Base-by-base conservation (phyloP, 2,329 filamentous ascomycete genomes). In the Calonectria pauciramosa region DNA sequence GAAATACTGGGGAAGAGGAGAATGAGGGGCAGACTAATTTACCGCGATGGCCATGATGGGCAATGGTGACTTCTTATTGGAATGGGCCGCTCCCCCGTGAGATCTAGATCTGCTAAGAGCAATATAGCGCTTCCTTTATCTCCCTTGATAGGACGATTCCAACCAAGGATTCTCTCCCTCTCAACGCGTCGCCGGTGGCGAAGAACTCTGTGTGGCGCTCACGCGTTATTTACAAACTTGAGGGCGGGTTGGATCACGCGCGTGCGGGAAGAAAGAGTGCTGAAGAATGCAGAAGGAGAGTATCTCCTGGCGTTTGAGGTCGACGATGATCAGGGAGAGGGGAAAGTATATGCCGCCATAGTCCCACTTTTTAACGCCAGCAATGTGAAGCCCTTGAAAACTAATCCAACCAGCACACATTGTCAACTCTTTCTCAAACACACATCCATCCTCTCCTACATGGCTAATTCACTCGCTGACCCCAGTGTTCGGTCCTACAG, bases 11-110 rank as follows among this genome's bases (percentile, higher is more conserved):
- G 32, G 16, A 20, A 54, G 23, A 38, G 32, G 54, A 34, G 20
- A 23, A 28, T 11, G 30, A 23, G 60, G 51, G 64, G 38, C 8
- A 49, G 41, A 18, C 38, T 34, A 10, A 74, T 78, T 73, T 74
- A 81, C 81, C 73, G 80, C 81, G 69, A 82, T 82, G 38, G 76
- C 72, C 80, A 82, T 82, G 54, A 74, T 73, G 72, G 20, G 70
- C 49, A 56, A 32, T n/a, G 51, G 18, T 30, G n/a, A 47, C 20
- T 52, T 32, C 34, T 36, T 28, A n/a, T 51, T 26, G 66, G 38
- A 51, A 68, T 71, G 59, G 38, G 44, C 56, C 56, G 34, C 73
- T 26, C 41, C 47, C 36, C 30, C 65, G 56, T n/a, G 26, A 69
- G 72, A 65, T 72, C 54, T 66, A 26, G 68, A 72, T 73, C 71